Base-by-base conservation (phyloP, 257 asterid genomes). In the Leonotis leonurus region DNA sequence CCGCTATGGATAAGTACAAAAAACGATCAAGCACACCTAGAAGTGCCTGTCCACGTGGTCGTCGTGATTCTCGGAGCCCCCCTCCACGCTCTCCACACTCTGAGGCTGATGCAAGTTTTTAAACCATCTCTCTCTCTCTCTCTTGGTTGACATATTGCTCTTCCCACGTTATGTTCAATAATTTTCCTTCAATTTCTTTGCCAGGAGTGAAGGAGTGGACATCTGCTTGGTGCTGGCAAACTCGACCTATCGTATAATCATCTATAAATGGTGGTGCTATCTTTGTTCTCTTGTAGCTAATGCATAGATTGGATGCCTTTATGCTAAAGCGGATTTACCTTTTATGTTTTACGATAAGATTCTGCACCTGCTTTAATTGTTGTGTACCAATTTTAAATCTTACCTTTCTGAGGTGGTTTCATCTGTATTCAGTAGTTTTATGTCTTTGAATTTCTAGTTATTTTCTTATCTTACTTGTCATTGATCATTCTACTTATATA, bases 91-190 rank as follows among this genome's bases (percentile, higher is more conserved):
- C 56, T 22, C 56, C 85, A 0, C 90, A 74, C 62, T 91, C 87
- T 64, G 92, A 86, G 66, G 90, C 85, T 75, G 95, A 92, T 75
- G 97, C 84, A 64, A 83, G 88, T 69, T 37, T 40, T 25, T 5
- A 14, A 61, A 25, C 43, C 40, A 52, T 20, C 10, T 49, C 5
- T 12, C 11, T 59, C 45, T 16, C 18, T 12, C 11, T 59, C 45
- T 16, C 18, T 60, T 21, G 17, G 6, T 61, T 22, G 41, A 2
- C 18, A 51, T 11, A 49, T 33, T 71, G 14, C 12, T 57, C 13
- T 30, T 71, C 58, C 24, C 33, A 5, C 60, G 14, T 13, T 46
- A 37, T 56, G 26, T 49, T 45, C 26, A 21, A 44, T 17, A n/a
- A n/a, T 0, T 44, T 8, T 73, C 36, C 29, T 13, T 1, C 56